Evolutionary conservation across 106 monocot species (phyloP).

Genomic region (Dioscorea zingiberensis): DNA sequence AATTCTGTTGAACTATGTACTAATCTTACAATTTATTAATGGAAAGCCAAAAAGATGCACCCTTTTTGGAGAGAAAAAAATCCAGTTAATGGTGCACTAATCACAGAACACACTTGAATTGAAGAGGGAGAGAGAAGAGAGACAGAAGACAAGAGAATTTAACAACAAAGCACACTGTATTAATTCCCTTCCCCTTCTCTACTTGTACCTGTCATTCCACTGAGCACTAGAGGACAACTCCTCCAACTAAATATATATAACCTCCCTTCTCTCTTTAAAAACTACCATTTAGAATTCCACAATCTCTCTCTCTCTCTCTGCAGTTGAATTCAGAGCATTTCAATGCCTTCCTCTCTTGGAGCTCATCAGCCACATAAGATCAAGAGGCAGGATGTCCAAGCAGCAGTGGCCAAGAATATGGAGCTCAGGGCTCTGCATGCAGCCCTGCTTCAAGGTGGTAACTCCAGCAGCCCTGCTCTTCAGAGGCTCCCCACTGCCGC

Average conservation of each 20-base stretch:
- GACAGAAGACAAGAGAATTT: too few relatives aligned
- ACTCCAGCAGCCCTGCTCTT: slow-evolving; percentile 24
- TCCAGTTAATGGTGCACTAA: too few relatives aligned
- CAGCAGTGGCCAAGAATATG: slow-evolving; percentile 65
- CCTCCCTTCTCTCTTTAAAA: not conserved
- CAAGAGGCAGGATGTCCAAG: slow-evolving; percentile 54
- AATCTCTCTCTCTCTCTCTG: not conserved
- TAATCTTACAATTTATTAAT: too few relatives aligned
- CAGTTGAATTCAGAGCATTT: not conserved
- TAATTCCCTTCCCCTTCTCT: not conserved
- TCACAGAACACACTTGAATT: too few relatives aligned
- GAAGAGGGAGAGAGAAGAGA: too few relatives aligned
- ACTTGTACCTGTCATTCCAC: not conserved
- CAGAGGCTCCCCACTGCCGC: slow-evolving; percentile 35
- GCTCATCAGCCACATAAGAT: slow-evolving; percentile 20
- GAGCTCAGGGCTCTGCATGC: slow-evolving; percentile 86
- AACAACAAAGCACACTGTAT: too few relatives aligned
- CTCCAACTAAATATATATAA: slow-evolving; percentile 1
- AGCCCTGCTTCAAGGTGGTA: slow-evolving; percentile 48
- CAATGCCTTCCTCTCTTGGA: slow-evolving; percentile 38
- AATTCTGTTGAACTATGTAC: too few relatives aligned
- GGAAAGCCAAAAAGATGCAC: too few relatives aligned
- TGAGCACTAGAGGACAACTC: not conserved
- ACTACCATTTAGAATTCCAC: too few relatives aligned
- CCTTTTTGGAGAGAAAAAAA: too few relatives aligned